phyloP scores from a whole-genome alignment of 441 rosid species.

The Erysimum cheiri region DNA sequence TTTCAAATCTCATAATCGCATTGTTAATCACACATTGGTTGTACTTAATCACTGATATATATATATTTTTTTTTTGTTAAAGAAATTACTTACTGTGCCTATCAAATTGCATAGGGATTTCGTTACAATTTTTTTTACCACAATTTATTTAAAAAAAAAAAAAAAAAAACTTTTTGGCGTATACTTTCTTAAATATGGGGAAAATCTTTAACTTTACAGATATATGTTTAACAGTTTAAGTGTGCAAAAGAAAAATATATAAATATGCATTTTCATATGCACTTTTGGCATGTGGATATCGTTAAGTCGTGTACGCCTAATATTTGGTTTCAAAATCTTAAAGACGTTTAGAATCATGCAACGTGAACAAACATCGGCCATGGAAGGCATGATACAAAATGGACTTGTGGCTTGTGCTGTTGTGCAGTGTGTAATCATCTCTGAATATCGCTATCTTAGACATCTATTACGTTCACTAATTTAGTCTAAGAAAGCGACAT shows the following conservation, averaged over 20 bases:
- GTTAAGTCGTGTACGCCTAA: conserved; percentile 28
- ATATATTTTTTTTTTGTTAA: not conserved
- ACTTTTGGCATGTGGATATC: conserved; percentile 22
- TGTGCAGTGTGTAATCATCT: conserved; percentile 9
- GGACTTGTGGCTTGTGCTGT: conserved; percentile 12
- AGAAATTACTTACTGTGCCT: not conserved
- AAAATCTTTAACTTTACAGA: no score
- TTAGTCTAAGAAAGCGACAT: not conserved
- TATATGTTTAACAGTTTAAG: no score
- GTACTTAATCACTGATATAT: not conserved
- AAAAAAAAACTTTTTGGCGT: no score
- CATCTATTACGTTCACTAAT: not conserved
- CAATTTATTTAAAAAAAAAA: no score
- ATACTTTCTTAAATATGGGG: not conserved
- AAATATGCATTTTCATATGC: not conserved
- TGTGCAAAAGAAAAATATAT: not conserved
- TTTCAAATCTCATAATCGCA: conserved; percentile 25
- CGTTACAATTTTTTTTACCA: not conserved
- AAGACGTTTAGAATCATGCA: conserved; percentile 33
- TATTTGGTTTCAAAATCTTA: conserved; percentile 26
- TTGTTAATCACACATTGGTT: not conserved
- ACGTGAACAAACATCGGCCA: conserved; percentile 34
- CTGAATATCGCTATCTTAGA: not conserved
- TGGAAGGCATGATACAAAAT: conserved; percentile 29
- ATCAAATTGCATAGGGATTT: not conserved